A percentile compares a stretch with the other conserved stretches of the same genome.
These are phyloP conservation scores for Rhodofomes roseus DNA, from an alignment of 1,284 basidiomycete species.

Conservation along the genomic window DNA sequence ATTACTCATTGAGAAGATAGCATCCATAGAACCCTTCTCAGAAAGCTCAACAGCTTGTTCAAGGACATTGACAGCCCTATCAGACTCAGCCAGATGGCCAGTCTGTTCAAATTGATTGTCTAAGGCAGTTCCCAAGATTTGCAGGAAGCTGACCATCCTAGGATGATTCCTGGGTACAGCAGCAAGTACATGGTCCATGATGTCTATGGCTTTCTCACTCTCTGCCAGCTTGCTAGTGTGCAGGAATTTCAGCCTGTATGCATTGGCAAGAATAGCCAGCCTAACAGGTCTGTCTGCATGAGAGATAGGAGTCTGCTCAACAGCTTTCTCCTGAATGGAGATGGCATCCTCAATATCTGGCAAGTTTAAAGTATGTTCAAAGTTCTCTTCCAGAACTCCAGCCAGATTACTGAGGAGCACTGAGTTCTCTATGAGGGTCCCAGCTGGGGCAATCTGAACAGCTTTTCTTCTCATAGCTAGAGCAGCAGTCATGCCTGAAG, in stretches of 20 bases:
- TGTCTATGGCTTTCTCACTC: neutral
- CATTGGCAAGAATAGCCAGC: neutral
- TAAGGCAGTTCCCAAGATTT: neutral
- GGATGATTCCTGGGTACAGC: neutral
- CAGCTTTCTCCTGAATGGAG: neutral
- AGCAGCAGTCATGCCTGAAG: neutral
- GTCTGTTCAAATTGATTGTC: neutral
- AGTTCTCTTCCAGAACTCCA: neutral
- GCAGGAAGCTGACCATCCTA: neutral
- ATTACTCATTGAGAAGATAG: neutral
- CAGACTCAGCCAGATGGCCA: neutral
- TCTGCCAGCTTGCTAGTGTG: neutral
- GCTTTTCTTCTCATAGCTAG: neutral
- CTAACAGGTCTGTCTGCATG: neutral
- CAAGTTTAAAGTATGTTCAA: neutral
- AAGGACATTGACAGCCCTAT: neutral
- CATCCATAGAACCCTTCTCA: neutral
- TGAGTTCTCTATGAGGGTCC: neutral
- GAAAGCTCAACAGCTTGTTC: neutral
- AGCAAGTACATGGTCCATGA: neutral
- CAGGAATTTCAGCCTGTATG: neutral
- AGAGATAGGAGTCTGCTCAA: neutral
- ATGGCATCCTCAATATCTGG: neutral
- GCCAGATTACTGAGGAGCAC: neutral
- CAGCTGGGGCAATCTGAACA: neutral